A percentile compares a stretch with the other conserved stretches of the same genome.
These are phyloP conservation scores for Lactifluus pinguis DNA, from an alignment of 768 basidiomycete genomes.

Conservation along the genomic window DNA sequence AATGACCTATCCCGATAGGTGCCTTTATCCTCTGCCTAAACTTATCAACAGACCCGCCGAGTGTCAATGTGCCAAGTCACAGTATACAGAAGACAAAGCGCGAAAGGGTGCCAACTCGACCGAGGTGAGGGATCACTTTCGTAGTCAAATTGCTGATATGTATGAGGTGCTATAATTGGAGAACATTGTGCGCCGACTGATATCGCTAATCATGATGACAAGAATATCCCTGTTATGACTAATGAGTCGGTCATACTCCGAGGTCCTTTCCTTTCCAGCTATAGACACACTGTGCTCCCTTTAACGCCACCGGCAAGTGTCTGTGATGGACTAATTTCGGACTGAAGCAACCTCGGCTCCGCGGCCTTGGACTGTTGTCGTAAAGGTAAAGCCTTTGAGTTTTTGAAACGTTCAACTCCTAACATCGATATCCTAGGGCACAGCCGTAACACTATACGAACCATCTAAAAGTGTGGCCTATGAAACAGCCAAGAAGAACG, in stretches of 20 bases:
- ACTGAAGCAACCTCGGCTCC: neutral
- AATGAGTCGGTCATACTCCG: neutral
- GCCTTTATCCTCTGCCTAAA: too few species aligned
- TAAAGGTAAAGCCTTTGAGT: neutral
- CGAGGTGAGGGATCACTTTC: neutral
- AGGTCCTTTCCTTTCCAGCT: neutral
- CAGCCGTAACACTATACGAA: neutral
- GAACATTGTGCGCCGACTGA: too few species aligned
- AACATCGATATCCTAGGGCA: neutral
- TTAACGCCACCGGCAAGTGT: neutral
- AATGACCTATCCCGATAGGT: too few species aligned
- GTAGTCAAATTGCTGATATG: neutral
- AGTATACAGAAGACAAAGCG: neutral
- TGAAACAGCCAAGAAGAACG: neutral
- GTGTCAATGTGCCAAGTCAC: neutral
- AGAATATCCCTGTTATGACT: neutral
- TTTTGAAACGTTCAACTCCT: neutral
- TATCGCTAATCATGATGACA: neutral
- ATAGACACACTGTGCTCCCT: neutral
- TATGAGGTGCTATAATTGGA: neutral
- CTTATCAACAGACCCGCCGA: too few species aligned
- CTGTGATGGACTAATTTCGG: neutral
- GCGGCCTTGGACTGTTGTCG: neutral
- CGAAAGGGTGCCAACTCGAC: neutral
- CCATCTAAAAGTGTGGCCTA: neutral